A percentile compares a stretch with the other conserved stretches of the same genome.
Conservation (phyloP, 2,329 filamentous ascomycete species). For the Beauveria medogensis region DNA sequence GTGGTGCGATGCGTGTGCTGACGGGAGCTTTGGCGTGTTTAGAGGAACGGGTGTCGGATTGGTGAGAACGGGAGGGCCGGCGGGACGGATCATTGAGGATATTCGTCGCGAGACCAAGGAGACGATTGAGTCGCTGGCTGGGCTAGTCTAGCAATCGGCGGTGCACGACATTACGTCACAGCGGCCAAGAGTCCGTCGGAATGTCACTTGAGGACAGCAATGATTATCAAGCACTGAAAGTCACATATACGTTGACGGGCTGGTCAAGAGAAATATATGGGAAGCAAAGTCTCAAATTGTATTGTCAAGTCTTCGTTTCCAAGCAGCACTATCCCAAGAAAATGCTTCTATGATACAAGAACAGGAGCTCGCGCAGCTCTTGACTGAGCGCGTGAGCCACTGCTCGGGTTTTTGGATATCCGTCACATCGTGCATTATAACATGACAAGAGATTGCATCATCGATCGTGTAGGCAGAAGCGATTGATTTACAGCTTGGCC, state of each 20-base stretch:
- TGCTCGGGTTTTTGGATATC: neutral
- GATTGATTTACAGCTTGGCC: constrained; percentile 63
- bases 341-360: constrained; percentile 6
- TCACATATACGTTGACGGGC: neutral
- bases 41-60: constrained; percentile 38
- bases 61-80: constrained; percentile 31
- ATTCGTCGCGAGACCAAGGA: constrained; percentile 29
- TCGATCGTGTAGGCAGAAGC: neutral
- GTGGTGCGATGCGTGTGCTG: neutral
- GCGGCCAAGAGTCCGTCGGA: too few species aligned
- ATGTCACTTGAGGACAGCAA: neutral
- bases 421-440: constrained; percentile 3
- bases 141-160: neutral
- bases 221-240: neutral
- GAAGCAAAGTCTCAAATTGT: neutral
- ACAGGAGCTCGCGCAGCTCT: neutral
- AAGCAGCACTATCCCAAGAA: constrained; percentile 2
- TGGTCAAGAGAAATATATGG: neutral
- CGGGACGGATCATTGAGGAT: constrained; percentile 36
- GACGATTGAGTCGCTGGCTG: constrained; percentile 24
- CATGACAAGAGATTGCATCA: neutral
- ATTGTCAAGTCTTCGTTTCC: neutral
- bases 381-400: neutral
- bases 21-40: neutral
- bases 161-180: neutral